Percentiles rank a stretch among this genome's conserved stretches.
Conservation (phyloP, 2,329 filamentous ascomycete genomes). For the Alternaria gaisen region DNA sequence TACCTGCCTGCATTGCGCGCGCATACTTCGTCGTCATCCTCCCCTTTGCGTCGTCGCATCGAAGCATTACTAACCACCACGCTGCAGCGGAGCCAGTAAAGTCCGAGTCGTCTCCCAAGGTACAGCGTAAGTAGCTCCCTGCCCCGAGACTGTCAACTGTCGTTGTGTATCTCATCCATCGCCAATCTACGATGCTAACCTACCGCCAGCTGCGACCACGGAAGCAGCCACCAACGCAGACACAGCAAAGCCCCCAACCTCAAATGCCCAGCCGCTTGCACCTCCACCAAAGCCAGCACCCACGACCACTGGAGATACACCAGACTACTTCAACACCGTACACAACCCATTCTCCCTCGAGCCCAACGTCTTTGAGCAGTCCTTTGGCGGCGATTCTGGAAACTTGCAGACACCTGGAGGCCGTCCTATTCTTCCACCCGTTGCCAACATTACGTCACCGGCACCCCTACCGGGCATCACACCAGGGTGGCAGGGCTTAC, state of each 20-base stretch:
- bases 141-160: slow-evolving; percentile 9
- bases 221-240: slow-evolving; percentile 33
- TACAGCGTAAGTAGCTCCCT: slow-evolving; percentile 35
- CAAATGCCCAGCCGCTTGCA: slow-evolving; percentile 60
- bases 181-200: slow-evolving; percentile 27
- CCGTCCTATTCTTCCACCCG: slow-evolving; percentile 81
- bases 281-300: slow-evolving; percentile 59
- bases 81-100: slow-evolving; percentile 36
- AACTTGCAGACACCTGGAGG: slow-evolving; percentile 77
- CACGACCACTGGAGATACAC: slow-evolving; percentile 53
- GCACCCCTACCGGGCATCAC: slow-evolving; percentile 78
- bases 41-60: slow-evolving; percentile 15
- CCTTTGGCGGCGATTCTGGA: slow-evolving; percentile 68
- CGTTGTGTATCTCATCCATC: slow-evolving; percentile 6
- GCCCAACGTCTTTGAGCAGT: slow-evolving; percentile 97
- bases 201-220: slow-evolving; percentile 27
- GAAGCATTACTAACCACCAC: slow-evolving; percentile 31
- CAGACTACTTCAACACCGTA: slow-evolving; percentile 62
- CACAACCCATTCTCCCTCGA: slow-evolving; percentile 73
- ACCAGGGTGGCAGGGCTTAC: slow-evolving; percentile 86
- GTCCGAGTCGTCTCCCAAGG: slow-evolving; percentile 32
- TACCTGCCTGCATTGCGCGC: slow-evolving; percentile 9
- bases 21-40: slow-evolving; percentile 23
- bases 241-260: slow-evolving; percentile 46
- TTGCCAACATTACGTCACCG: slow-evolving; percentile 90